These are phyloP conservation scores for Medicago ruthenica DNA, from an alignment of 306 rosid genomes.

Conservation along the genomic window DNA sequence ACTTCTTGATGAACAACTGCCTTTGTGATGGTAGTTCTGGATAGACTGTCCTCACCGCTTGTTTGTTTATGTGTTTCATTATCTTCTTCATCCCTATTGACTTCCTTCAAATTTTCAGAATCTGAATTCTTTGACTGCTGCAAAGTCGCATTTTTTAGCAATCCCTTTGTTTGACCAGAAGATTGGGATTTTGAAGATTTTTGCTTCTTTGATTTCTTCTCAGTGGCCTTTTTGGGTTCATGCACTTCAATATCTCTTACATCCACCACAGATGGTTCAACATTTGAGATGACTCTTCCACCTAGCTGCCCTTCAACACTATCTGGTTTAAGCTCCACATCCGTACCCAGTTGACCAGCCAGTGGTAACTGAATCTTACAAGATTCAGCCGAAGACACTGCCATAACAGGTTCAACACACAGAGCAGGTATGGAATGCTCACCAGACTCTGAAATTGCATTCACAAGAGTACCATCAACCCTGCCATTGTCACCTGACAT, in stretches of 20 bases:
- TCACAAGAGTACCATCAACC: slow-evolving; percentile 37
- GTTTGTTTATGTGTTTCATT: slow-evolving; percentile 49
- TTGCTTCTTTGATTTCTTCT: slow-evolving; percentile 86
- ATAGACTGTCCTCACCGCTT: slow-evolving; percentile 44
- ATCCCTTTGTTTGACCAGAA: slow-evolving; percentile 67
- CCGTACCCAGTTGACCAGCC: slow-evolving; percentile 35
- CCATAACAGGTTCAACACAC: slow-evolving; percentile 39
- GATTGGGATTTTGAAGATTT: slow-evolving; percentile 70
- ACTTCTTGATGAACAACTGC: slow-evolving; percentile 43
- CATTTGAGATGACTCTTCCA: slow-evolving; percentile 48
- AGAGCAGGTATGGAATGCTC: slow-evolving; percentile 45
- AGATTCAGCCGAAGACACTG: slow-evolving; percentile 39
- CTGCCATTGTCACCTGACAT: slow-evolving; percentile 39
- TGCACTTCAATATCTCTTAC: slow-evolving; percentile 57
- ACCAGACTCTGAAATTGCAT: slow-evolving; percentile 42
- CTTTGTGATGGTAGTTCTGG: too few species aligned
- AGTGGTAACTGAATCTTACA: slow-evolving; percentile 40
- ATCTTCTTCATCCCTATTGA: slow-evolving; percentile 45
- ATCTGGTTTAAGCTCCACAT: slow-evolving; percentile 47
- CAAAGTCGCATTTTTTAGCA: slow-evolving; percentile 45
- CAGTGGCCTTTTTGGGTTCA: slow-evolving; percentile 71
- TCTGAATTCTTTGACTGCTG: slow-evolving; percentile 62
- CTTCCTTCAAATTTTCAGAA: slow-evolving; percentile 52
- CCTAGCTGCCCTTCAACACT: slow-evolving; percentile 51
- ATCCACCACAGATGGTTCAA: slow-evolving; percentile 49